Evolutionary conservation across 345 rosid species (phyloP), one percentile per base, ranked within the genome.

Genomic region (Populus euphratica): DNA sequence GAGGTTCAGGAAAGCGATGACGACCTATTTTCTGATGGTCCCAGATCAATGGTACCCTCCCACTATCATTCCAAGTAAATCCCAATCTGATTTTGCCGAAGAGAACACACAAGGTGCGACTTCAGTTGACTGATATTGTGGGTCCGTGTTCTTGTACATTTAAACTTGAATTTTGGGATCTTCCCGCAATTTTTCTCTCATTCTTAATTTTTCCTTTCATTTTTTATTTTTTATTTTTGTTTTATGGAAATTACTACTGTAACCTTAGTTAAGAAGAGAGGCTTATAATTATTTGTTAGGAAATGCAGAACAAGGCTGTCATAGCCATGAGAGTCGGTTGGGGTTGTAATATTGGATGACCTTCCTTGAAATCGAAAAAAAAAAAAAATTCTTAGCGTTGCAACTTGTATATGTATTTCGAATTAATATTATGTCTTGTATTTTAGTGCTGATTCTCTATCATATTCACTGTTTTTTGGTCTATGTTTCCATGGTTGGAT

Each of bases 11-110:
- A 96, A 96, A 87, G 99, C 97, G 3, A 91, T 90, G 97, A 90
- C 91, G 44, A 87, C 97, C 18, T 94, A 94, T 84, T 96, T 92
- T 77, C 87, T 94, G 78, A 91, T 94, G 99, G 90, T 94, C 73
- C 98, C 99, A 16, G 97, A 96, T 87, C 97, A 94, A 47, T 94
- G 97, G 98, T 91, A 94, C 47, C 94, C 99, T 47, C 88, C 91
- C 41, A 47, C 76, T 56, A 87, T 80, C 13, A 64, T 85, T 73
- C 84, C 90, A 3, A 85, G 82, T 79, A 86, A 74, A 84, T 88
- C 92, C 21, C 91, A 83, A 76, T 79, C 95, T 8, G 97, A 91
- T 81, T 75, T 86, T 35, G 83, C 71, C 18, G 96, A 93, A 78
- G 97, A 92, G 20, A 86, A 90, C 61, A 66, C 88, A 61, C 89